Conservation (phyloP, 192 early-diverging fungal genomes). For the Jimgerdemannia lactiflua region DNA sequence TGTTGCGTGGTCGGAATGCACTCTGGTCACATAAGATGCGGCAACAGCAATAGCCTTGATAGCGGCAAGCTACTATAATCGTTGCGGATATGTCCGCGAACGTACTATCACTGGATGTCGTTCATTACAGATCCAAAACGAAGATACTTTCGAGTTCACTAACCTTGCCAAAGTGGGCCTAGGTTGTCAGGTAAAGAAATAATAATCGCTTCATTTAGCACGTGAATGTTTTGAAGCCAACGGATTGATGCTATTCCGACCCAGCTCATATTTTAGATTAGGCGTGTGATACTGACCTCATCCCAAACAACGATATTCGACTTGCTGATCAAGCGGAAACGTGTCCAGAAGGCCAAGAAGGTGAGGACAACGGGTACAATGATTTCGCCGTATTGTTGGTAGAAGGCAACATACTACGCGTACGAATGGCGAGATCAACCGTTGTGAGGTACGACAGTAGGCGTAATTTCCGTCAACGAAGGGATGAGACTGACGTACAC, state of each 20-base stretch:
- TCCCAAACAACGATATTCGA: constrained; percentile 71
- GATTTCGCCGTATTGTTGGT: constrained; percentile 44
- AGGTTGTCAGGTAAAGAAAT: background rate
- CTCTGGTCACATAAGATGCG: background rate
- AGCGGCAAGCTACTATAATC: background rate
- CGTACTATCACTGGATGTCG: background rate
- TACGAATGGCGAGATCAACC: constrained; percentile 4
- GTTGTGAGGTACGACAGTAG: background rate
- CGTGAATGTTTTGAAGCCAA: background rate
- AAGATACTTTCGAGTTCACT: background rate
- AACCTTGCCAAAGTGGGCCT: constrained; percentile 25
- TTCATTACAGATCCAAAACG: background rate
- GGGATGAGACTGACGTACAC: background rate
- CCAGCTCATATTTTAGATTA: no score
- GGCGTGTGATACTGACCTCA: constrained; percentile 53
- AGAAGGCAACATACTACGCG: constrained; percentile 36
- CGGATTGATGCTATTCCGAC: no score
- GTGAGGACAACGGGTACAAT: constrained; percentile 53
- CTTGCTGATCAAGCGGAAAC: constrained; percentile 58
- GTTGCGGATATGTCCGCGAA: no score
- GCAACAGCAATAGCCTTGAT: background rate
- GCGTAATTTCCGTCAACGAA: background rate
- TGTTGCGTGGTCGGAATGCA: background rate
- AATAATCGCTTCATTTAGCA: background rate
- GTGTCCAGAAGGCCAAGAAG: constrained; percentile 61